A percentile compares a stretch with the other conserved stretches of the same genome.
Conservation (phyloP, 2,329 filamentous ascomycete species). For the Scedosporium aurantiacum region DNA sequence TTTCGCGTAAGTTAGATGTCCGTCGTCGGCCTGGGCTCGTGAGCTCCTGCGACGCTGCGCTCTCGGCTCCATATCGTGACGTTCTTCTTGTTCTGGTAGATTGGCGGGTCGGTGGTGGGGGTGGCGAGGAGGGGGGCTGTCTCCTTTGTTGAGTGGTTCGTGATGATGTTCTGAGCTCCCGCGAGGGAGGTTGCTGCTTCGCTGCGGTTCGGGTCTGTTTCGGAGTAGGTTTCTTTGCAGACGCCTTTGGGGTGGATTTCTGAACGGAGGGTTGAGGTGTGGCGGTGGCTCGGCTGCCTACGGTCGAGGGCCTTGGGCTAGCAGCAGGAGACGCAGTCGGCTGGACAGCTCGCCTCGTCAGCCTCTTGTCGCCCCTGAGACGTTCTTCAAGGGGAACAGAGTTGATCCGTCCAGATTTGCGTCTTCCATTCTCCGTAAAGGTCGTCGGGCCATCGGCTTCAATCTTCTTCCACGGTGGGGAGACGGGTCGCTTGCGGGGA, state of each 20-base stretch:
- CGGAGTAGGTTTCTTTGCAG: constrained; percentile 1
- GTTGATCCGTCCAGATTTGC: constrained; percentile 57
- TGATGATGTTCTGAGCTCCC: neutral
- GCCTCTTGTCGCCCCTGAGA: constrained; percentile 36
- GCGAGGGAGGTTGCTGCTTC: constrained; percentile 1
- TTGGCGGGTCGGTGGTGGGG: constrained; percentile 24
- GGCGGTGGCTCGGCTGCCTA: neutral
- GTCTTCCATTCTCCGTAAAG: constrained; percentile 62
- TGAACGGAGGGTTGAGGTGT: constrained; percentile 8
- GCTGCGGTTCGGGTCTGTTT: neutral
- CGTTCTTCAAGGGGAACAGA: constrained; percentile 41
- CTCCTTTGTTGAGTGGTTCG: constrained; percentile 13
- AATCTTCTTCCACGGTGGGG: constrained; percentile 88
- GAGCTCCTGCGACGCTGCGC: neutral
- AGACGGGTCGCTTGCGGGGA: constrained; percentile 43
- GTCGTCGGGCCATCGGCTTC: constrained; percentile 78
- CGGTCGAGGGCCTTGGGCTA: constrained; percentile 15
- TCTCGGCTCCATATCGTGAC: constrained; percentile 20
- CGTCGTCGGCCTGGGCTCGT: neutral
- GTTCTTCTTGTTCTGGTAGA: constrained; percentile 32
- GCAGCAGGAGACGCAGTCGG: constrained; percentile 19
- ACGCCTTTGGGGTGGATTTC: constrained; percentile 11
- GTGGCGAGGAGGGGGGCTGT: constrained; percentile 17
- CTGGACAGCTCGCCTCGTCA: constrained; percentile 35
- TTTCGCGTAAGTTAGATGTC: neutral